These are phyloP conservation scores for Salvia rosmarinus DNA, from an alignment of 257 asterid genomes.

Conservation along the genomic window DNA sequence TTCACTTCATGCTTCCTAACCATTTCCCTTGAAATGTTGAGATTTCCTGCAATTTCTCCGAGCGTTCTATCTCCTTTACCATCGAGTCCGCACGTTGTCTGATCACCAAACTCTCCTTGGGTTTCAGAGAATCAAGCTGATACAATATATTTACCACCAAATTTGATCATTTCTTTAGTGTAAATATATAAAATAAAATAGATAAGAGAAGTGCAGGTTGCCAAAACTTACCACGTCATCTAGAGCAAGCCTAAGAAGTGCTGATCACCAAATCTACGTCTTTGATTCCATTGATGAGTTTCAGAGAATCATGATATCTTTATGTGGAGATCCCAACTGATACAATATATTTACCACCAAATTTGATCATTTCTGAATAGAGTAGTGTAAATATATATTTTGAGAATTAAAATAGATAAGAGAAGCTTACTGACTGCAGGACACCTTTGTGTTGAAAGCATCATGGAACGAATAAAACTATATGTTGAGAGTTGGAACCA, in stretches of 20 bases:
- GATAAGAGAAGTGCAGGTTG: not conserved
- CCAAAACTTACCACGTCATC: conserved; percentile 81
- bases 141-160: not conserved
- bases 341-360: too few species aligned
- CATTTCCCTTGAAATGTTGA: conserved; percentile 93
- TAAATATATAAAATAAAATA: too few species aligned
- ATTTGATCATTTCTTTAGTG: conserved; percentile 9
- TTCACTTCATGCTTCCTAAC: conserved; percentile 90
- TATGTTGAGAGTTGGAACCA: conserved; percentile 60
- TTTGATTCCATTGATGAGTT: conserved; percentile 66
- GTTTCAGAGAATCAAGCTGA: conserved; percentile 95
- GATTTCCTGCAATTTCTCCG: conserved; percentile 93
- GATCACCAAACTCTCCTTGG: conserved; percentile 92
- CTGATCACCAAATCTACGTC: conserved; percentile 79
- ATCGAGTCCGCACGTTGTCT: conserved; percentile 96
- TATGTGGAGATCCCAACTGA: conserved; percentile 70
- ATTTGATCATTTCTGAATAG: too few species aligned
- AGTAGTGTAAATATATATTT: too few species aligned
- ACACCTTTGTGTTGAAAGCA: conserved; percentile 83
- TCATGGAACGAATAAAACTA: conserved; percentile 85
- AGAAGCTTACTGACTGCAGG: conserved; percentile 87
- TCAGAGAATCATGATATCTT: conserved; percentile 84
- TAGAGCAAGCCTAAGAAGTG: conserved; percentile 89
- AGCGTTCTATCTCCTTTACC: conserved; percentile 92
- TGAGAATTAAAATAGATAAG: too few species aligned